Percentiles rank a stretch among this genome's conserved stretches.
Evolutionary conservation across 2,329 filamentous ascomycete species (phyloP).

Genomic region (Plectosphaerella cucumerina): DNA sequence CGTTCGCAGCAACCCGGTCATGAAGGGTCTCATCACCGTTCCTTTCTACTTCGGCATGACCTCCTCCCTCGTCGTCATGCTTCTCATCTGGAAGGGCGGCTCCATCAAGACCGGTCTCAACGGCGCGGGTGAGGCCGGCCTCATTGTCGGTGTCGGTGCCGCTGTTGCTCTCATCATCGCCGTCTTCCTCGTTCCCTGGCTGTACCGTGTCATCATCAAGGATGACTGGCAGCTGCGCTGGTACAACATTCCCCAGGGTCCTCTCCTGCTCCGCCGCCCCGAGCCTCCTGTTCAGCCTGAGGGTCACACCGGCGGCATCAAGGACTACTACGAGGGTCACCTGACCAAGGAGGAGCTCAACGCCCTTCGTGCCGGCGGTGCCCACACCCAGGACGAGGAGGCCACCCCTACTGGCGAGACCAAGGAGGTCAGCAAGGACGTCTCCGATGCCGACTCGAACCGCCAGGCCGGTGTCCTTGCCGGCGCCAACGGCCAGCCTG

Average conservation of each 20-base stretch:
- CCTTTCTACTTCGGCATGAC: slow-evolving; percentile 5
- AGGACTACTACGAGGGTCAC: slow-evolving; percentile 54
- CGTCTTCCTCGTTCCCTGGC: slow-evolving; percentile 54
- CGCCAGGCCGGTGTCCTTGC: background rate
- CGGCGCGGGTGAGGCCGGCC: slow-evolving; percentile 43
- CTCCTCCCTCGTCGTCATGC: slow-evolving; percentile 48
- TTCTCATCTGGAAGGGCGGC: slow-evolving; percentile 55
- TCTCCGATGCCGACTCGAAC: background rate
- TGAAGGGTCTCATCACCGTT: slow-evolving; percentile 40
- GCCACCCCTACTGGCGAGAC: background rate
- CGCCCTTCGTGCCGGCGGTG: slow-evolving; percentile 14
- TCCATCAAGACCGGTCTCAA: slow-evolving; percentile 41
- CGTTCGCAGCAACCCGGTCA: slow-evolving; percentile 46
- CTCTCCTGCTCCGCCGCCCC: slow-evolving; percentile 43
- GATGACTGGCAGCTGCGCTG: slow-evolving; percentile 57
- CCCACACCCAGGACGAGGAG: background rate
- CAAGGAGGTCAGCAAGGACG: background rate
- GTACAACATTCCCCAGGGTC: slow-evolving; percentile 50
- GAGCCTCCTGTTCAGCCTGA: slow-evolving; percentile 36
- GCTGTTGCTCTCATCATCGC: slow-evolving; percentile 43
- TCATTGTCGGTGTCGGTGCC: slow-evolving; percentile 49
- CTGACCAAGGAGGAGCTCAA: slow-evolving; percentile 50
- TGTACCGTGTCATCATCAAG: slow-evolving; percentile 54
- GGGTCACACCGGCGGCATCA: slow-evolving; percentile 34
- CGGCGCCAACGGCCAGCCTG: background rate